phyloP scores from a whole-genome alignment of 2,329 filamentous ascomycete species.

The Allantophomopsis lycopodina region DNA sequence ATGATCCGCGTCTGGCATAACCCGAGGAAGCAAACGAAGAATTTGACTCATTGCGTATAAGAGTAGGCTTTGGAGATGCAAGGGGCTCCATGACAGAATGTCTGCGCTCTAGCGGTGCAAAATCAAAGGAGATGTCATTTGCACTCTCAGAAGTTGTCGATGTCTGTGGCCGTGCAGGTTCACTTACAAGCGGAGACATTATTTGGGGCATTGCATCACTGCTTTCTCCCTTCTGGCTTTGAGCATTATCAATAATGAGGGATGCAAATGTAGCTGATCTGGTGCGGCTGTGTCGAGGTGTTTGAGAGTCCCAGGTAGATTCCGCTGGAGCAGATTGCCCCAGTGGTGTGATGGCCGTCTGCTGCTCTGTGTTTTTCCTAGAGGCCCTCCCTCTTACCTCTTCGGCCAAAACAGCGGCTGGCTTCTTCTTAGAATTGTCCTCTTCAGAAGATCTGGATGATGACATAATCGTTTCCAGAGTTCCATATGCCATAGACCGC shows the following conservation, averaged over 20 bases:
- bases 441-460: conserved; percentile 51
- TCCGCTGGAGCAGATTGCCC: conserved; percentile 1
- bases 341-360: not conserved
- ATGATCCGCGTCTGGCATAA: conserved; percentile 6
- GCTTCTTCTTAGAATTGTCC: conserved; percentile 40
- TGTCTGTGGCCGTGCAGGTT: conserved; percentile 42
- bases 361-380: conserved; percentile 18
- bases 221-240: conserved; percentile 17
- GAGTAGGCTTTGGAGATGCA: conserved; percentile 7
- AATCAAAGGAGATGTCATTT: conserved; percentile 6
- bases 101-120: conserved; percentile 5
- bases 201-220: conserved; percentile 15
- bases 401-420: conserved; percentile 39
- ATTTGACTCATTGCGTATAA: conserved; percentile 14
- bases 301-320: conserved; percentile 7
- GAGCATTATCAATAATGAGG: conserved; percentile 26
- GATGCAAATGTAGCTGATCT: conserved; percentile 30
- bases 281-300: conserved; percentile 15
- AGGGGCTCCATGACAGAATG: conserved; percentile 2
- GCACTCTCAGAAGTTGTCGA: conserved; percentile 24
- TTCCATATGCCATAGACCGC: conserved; percentile 36
- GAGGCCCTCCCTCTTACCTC: conserved; percentile 35
- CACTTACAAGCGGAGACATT: conserved; percentile 31
- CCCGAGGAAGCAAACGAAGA: conserved; percentile 10
- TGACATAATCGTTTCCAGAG: conserved; percentile 53